These are phyloP conservation scores for Moesziomyces aphidis DNA, from an alignment of 1,284 basidiomycete species.

Conservation along the genomic window DNA sequence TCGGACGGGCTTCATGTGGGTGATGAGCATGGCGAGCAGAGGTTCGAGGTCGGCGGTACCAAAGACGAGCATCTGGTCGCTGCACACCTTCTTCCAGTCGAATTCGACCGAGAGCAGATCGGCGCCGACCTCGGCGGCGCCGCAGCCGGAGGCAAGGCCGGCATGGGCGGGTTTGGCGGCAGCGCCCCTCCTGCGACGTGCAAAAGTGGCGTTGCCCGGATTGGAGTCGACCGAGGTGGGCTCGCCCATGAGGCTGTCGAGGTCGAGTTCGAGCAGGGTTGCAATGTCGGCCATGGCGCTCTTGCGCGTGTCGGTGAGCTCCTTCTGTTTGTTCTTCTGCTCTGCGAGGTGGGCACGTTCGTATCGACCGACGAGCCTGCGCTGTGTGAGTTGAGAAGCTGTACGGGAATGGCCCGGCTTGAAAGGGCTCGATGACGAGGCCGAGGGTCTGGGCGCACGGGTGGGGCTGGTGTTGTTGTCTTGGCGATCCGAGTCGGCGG, in stretches of 20 bases:
- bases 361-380: conserved; percentile 51
- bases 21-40: conserved; percentile 83
- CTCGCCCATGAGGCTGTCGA: conserved; percentile 46
- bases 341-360: conserved; percentile 58
- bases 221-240: conserved; percentile 9
- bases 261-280: conserved; percentile 56
- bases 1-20: conserved; percentile 74
- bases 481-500: conserved; percentile 5
- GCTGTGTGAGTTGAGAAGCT: conserved; percentile 34
- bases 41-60: conserved; percentile 79
- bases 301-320: conserved; percentile 55
- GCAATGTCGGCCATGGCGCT: conserved; percentile 54
- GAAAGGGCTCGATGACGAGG: conserved; percentile 23
- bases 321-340: conserved; percentile 53
- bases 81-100: conserved; percentile 49
- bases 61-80: conserved; percentile 83
- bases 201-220: conserved; percentile 7
- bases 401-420: conserved; percentile 37
- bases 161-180: conserved; percentile 31
- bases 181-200: conserved; percentile 29
- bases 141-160: conserved; percentile 55
- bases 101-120: conserved; percentile 57
- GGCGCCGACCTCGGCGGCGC: conserved; percentile 57
- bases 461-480: conserved; percentile 20
- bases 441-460: conserved; percentile 5